Evolutionary conservation across 805 yeast genomes (phyloP).

Genomic region (Myxozyma neglecta): DNA sequence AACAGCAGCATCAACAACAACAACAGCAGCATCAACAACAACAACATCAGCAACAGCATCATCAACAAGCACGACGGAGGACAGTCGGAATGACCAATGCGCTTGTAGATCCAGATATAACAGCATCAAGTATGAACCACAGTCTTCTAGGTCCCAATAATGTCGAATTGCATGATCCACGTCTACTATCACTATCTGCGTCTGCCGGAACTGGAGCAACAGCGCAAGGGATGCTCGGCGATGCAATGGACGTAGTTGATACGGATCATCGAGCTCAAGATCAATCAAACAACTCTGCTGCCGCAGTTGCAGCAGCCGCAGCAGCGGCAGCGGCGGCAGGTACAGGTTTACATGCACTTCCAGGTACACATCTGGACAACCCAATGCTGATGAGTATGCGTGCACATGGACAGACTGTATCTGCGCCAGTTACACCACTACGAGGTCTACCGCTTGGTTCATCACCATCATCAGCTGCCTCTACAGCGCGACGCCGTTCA

Average conservation of each 20-base stretch:
- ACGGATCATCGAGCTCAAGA: not conserved
- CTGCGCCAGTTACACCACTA: slow-evolving; percentile 18
- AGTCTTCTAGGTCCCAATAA: slow-evolving; percentile 9
- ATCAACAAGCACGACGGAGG: slow-evolving; percentile 27
- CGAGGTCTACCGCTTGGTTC: slow-evolving; percentile 1
- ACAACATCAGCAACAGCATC: slow-evolving; percentile 17
- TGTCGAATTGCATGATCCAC: slow-evolving; percentile 29
- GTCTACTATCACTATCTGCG: slow-evolving; percentile 16
- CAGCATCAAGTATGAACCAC: slow-evolving; percentile 11
- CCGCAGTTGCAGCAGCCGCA: not conserved
- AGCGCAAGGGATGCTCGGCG: slow-evolving; percentile 8
- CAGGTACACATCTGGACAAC: slow-evolving; percentile 8
- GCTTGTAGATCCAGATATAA: slow-evolving; percentile 11
- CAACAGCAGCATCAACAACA: slow-evolving; percentile 12
- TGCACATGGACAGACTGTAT: slow-evolving; percentile 12
- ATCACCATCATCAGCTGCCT: slow-evolving; percentile 2
- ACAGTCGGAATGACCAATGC: not conserved
- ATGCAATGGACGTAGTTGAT: slow-evolving; percentile 12
- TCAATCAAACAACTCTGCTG: not conserved
- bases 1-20: slow-evolving; percentile 11
- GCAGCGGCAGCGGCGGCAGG: slow-evolving; percentile 6
- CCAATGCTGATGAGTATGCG: slow-evolving; percentile 13
- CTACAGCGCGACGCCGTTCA: slow-evolving; percentile 10
- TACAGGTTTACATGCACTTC: not conserved
- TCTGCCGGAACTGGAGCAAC: slow-evolving; percentile 4